Percentiles rank a stretch among this genome's conserved stretches.
Evolutionary conservation across 192 early-diverging fungal genomes (phyloP).

Genomic region (Gaertneriomyces semiglobifer): DNA sequence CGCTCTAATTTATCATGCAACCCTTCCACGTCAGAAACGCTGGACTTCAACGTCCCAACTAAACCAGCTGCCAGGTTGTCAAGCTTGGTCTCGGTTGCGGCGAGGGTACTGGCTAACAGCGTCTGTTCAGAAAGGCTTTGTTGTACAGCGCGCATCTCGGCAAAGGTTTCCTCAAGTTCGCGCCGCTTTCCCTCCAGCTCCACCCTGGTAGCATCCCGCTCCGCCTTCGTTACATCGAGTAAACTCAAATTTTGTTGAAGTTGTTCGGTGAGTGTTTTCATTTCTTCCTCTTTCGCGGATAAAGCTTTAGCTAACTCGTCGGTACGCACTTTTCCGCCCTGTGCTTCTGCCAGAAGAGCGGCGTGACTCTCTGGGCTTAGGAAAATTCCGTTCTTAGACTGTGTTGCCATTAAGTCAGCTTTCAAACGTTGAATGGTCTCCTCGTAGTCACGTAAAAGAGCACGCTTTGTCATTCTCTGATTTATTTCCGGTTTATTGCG

Average conservation of each 20-base stretch:
- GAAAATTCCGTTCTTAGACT: conserved; percentile 82
- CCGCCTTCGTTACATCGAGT: conserved; percentile 26
- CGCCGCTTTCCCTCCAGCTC: conserved; percentile 31
- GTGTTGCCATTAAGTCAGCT: conserved; percentile 71
- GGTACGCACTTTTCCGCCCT: conserved; percentile 43
- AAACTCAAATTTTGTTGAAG: conserved; percentile 35
- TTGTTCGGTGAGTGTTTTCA: conserved; percentile 30
- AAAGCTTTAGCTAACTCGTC: conserved; percentile 41
- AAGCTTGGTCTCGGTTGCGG: conserved; percentile 37
- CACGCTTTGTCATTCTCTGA: conserved; percentile 75
- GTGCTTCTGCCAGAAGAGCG: conserved; percentile 47
- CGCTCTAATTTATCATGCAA: conserved; percentile 47
- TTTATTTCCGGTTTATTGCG: conserved; percentile 57
- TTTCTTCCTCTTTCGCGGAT: conserved; percentile 35
- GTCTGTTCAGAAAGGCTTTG: conserved; percentile 34
- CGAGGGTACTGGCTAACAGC: conserved; percentile 38
- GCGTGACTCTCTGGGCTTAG: conserved; percentile 66
- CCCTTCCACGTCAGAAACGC: conserved; percentile 41
- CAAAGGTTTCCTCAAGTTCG: conserved; percentile 29
- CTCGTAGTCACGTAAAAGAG: conserved; percentile 76
- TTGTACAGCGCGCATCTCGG: conserved; percentile 16
- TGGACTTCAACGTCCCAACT: conserved; percentile 34
- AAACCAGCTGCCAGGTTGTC: conserved; percentile 39
- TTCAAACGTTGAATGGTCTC: conserved; percentile 75
- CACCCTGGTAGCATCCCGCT: conserved; percentile 31